Percentiles rank a stretch among this genome's conserved stretches.
phyloP scores from a whole-genome alignment of 352 stramenopile genomes.

The Phytopythium sindhum region DNA sequence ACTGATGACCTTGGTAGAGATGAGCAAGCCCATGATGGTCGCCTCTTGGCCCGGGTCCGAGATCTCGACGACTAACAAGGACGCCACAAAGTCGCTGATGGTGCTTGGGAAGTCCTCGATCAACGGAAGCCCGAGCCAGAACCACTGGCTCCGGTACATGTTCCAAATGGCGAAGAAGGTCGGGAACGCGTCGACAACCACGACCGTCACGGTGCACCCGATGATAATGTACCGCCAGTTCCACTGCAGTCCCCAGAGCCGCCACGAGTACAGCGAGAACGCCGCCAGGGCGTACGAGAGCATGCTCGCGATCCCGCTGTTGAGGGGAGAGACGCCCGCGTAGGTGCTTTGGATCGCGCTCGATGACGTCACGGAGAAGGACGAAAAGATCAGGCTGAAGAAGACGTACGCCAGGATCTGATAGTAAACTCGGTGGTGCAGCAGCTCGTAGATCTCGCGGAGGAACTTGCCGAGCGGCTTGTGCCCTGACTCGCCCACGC shows the following conservation, averaged over 20 bases:
- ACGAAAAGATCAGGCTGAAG: constrained; percentile 39
- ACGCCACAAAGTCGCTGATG: constrained; percentile 40
- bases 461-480: constrained; percentile 36
- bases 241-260: constrained; percentile 46
- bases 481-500: constrained; percentile 7
- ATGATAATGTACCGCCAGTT: constrained; percentile 49
- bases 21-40: constrained; percentile 42
- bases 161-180: constrained; percentile 65
- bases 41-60: constrained; percentile 44
- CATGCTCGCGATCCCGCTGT: constrained; percentile 46
- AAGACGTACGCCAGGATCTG: constrained; percentile 55
- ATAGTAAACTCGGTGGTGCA: constrained; percentile 47
- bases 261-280: constrained; percentile 35
- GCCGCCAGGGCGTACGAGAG: constrained; percentile 37
- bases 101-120: constrained; percentile 43
- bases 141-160: constrained; percentile 60
- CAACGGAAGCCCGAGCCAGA: constrained; percentile 56
- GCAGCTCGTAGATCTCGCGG: constrained; percentile 33
- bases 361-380: constrained; percentile 45
- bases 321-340: constrained; percentile 55
- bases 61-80: constrained; percentile 52
- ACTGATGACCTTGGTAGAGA: constrained; percentile 34
- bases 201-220: constrained; percentile 34
- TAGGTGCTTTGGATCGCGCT: constrained; percentile 47
- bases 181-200: constrained; percentile 40